Percentiles rank a stretch among this genome's conserved stretches.
Evolutionary conservation across 176 grass and related monocot genomes (phyloP).

Genomic region (Musa itinerans): DNA sequence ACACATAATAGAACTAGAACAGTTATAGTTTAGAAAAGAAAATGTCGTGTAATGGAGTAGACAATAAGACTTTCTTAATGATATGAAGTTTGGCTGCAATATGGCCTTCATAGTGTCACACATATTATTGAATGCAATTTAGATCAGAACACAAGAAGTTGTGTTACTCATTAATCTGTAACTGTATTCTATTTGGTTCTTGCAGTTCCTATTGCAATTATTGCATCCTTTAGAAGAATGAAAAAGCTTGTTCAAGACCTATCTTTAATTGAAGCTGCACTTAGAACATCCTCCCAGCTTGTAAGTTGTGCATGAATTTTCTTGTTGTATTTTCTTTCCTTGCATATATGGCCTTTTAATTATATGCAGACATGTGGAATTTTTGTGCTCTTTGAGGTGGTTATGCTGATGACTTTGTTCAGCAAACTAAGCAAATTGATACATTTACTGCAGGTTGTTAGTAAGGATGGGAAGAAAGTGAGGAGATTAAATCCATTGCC

Average conservation of each 20-base stretch:
- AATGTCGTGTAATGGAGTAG: not conserved
- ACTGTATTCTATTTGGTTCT: not conserved
- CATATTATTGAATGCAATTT: too few species aligned
- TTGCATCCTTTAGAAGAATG: constrained; percentile 90
- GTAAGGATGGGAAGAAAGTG: constrained; percentile 12
- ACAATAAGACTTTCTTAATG: not conserved
- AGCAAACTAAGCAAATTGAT: not conserved
- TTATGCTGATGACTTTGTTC: not conserved
- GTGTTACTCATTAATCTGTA: not conserved
- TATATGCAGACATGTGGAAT: not conserved
- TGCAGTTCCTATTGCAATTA: constrained; percentile 70
- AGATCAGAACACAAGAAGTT: not conserved
- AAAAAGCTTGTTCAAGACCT: constrained; percentile 72
- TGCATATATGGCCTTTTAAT: constrained; percentile 1
- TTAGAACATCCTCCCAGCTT: constrained; percentile 70
- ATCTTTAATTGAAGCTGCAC: constrained; percentile 61
- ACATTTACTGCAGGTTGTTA: constrained; percentile 3
- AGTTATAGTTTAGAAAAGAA: not conserved
- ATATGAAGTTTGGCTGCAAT: not conserved
- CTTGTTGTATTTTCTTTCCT: not conserved
- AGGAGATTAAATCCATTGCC: not conserved
- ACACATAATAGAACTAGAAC: not conserved
- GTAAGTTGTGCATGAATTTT: constrained; percentile 31
- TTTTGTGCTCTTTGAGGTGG: not conserved
- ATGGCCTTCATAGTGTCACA: too few species aligned